Conservation (phyloP, 129 eudicot species). For the Kitagawia praeruptora region DNA sequence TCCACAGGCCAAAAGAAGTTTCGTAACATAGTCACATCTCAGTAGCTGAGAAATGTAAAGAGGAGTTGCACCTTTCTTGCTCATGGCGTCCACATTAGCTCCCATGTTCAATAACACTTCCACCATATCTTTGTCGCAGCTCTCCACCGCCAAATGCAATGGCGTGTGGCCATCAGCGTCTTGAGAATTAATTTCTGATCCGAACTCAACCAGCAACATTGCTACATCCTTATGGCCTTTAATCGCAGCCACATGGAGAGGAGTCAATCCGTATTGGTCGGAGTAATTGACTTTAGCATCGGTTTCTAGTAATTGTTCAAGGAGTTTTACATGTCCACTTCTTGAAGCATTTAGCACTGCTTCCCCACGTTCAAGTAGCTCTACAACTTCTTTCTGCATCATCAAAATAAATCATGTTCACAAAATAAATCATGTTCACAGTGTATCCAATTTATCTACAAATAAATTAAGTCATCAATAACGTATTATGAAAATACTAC, state of each 20-base stretch:
- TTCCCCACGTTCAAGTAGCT: conserved; percentile 49
- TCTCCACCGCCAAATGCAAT: conserved; percentile 59
- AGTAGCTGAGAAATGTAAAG: conserved; percentile 35
- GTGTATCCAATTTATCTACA: no score
- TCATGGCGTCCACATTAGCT: conserved; percentile 42
- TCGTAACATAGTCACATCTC: conserved; percentile 33
- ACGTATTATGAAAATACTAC: no score
- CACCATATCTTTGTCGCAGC: conserved; percentile 39
- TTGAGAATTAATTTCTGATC: conserved; percentile 39
- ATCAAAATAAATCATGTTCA: no score
- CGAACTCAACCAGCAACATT: conserved; percentile 61
- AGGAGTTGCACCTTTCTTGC: conserved; percentile 47
- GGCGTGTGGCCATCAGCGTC: conserved; percentile 62
- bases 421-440: no score
- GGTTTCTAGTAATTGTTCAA: conserved; percentile 40
- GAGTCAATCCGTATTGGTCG: conserved; percentile 56
- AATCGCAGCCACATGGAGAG: conserved; percentile 65
- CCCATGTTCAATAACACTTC: conserved; percentile 56
- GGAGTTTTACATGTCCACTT: conserved; percentile 32
- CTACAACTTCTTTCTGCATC: conserved; percentile 38
- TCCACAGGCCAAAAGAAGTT: conserved; percentile 22
- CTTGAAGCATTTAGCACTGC: conserved; percentile 45
- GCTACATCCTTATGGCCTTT: conserved; percentile 65
- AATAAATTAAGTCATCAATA: no score
- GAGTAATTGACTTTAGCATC: conserved; percentile 38